Evolutionary conservation across 1,284 basidiomycete species (phyloP).

Genomic region (Cryptococcus floricola): DNA sequence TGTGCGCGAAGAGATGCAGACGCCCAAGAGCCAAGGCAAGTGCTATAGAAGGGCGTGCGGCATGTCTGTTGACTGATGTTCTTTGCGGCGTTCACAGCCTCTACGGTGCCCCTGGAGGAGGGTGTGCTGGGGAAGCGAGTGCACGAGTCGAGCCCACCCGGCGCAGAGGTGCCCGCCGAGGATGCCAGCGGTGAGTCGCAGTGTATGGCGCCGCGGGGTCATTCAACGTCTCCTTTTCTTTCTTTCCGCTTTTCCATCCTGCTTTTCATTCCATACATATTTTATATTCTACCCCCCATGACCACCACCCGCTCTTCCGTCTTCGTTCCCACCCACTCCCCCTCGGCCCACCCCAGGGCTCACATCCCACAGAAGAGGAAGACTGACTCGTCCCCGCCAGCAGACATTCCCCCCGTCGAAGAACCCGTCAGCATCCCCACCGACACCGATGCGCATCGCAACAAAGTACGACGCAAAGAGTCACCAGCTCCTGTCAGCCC

Average conservation of each 20-base stretch:
- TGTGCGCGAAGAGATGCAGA: neutral
- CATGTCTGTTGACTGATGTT: neutral
- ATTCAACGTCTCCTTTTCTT: neutral
- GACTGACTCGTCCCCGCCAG: neutral
- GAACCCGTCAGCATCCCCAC: conserved; percentile 1
- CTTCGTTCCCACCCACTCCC: neutral
- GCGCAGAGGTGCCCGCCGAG: neutral
- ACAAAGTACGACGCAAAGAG: neutral
- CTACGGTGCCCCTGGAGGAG: neutral
- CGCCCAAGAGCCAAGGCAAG: conserved; percentile 1
- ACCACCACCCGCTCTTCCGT: no score
- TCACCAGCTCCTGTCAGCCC: neutral
- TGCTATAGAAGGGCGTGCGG: neutral
- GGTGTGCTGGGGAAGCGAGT: neutral
- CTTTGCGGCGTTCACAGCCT: neutral
- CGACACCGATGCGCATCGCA: neutral
- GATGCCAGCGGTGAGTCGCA: neutral
- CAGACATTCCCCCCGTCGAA: neutral
- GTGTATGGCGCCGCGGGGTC: neutral
- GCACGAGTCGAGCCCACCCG: conserved; percentile 1
- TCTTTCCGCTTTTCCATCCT: neutral
- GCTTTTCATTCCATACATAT: neutral
- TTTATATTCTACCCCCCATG: no score
- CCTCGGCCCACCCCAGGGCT: neutral
- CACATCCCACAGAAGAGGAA: neutral